A percentile compares a stretch with the other conserved stretches of the same genome.
phyloP scores from a whole-genome alignment of 2,329 filamentous ascomycete genomes.

The Dothiorella sarmentorum region DNA sequence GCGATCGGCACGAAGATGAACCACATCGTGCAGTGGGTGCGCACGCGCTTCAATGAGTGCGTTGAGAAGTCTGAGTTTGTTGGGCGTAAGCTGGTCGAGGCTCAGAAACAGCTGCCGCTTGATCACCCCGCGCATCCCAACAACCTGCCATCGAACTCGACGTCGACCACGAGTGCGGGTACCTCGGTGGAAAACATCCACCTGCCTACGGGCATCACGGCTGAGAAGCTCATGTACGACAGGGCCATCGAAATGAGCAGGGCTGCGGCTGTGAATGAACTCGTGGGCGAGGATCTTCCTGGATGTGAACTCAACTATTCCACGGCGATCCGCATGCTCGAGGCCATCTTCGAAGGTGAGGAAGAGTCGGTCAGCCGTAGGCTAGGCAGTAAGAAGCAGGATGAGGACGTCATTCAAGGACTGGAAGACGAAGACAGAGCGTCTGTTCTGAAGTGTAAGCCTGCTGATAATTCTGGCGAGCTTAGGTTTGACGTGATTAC shows the following conservation, averaged over 20 bases:
- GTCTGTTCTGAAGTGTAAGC: conserved; percentile 69
- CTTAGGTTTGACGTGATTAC: background rate
- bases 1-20: conserved; percentile 71
- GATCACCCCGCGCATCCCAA: conserved; percentile 83
- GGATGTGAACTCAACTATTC: conserved; percentile 92
- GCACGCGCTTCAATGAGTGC: conserved; percentile 91
- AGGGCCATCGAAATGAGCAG: conserved; percentile 96
- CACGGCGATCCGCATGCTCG: conserved; percentile 90
- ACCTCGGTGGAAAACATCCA: conserved; percentile 70
- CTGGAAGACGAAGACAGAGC: conserved; percentile 68
- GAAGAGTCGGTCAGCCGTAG: conserved; percentile 49
- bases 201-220: conserved; percentile 83
- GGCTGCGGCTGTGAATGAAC: conserved; percentile 89
- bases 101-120: conserved; percentile 75
- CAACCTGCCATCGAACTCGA: conserved; percentile 64
- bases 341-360: conserved; percentile 85
- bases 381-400: conserved; percentile 46
- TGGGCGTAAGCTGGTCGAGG: conserved; percentile 80
- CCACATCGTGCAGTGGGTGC: conserved; percentile 92
- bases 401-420: conserved; percentile 50
- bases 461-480: background rate
- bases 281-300: conserved; percentile 81
- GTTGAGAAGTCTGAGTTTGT: conserved; percentile 94
- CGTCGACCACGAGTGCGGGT: conserved; percentile 56
- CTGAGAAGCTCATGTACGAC: conserved; percentile 97